Conservation (phyloP, 2,329 filamentous ascomycete genomes). For the Colletotrichum eremochloae region DNA sequence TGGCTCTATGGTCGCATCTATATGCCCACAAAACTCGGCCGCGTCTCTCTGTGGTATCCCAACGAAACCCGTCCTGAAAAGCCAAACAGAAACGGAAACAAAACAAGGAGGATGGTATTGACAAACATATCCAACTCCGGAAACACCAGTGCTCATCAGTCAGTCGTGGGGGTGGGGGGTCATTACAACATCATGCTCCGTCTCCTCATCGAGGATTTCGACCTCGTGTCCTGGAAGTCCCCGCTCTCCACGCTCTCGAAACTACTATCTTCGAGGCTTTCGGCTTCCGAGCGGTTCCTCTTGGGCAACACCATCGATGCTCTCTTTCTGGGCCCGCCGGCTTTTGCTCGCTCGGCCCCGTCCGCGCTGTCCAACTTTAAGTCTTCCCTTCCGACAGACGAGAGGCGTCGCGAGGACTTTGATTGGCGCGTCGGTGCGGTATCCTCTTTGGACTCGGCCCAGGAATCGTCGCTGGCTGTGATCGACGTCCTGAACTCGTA, state of each 20-base stretch:
- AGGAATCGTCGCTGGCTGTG: constrained; percentile 48
- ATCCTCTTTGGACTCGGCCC: constrained; percentile 47
- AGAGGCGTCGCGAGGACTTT: constrained; percentile 55
- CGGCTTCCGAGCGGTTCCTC: constrained; percentile 47
- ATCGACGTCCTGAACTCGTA: constrained; percentile 69
- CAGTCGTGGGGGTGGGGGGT: constrained; percentile 20
- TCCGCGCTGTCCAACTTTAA: constrained; percentile 47
- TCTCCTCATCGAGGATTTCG: constrained; percentile 58
- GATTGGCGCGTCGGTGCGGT: constrained; percentile 48
- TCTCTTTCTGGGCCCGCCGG: constrained; percentile 53
- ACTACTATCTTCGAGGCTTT: constrained; percentile 51
- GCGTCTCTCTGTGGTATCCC: constrained; percentile 29
- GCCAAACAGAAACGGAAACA: constrained; percentile 25
- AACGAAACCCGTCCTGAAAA: constrained; percentile 14
- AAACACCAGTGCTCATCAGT: constrained; percentile 40
- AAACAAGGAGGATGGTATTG: constrained; percentile 39
- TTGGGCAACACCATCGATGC: constrained; percentile 58
- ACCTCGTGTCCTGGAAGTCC: constrained; percentile 26
- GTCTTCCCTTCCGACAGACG: constrained; percentile 55
- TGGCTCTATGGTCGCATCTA: constrained; percentile 10
- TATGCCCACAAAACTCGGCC: constrained; percentile 22
- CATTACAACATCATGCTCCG: constrained; percentile 72
- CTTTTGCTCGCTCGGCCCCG: constrained; percentile 46
- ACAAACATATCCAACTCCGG: constrained; percentile 37
- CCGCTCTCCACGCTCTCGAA: constrained; percentile 35